Conservation (phyloP, 441 rosid species). For the Viola pubescens region DNA sequence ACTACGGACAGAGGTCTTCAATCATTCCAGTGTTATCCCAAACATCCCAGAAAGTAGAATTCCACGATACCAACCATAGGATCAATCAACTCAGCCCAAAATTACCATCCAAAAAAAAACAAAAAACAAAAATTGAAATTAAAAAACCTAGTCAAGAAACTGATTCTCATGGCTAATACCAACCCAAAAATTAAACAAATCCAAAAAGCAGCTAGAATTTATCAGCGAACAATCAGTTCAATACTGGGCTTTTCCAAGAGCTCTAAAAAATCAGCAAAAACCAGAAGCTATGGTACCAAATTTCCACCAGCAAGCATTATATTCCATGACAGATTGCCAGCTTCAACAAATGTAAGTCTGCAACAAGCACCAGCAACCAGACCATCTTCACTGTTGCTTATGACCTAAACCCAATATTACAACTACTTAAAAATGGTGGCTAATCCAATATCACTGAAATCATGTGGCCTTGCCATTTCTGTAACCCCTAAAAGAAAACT, state of each 20-base stretch:
- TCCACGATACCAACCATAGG: background rate
- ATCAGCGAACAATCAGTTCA: constrained; percentile 15
- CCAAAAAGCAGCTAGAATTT: constrained; percentile 12
- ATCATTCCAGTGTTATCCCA: background rate
- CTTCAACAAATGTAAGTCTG: constrained; percentile 8
- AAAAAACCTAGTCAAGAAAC: constrained; percentile 3
- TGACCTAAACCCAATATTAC: constrained; percentile 4
- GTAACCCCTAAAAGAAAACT: constrained; percentile 6
- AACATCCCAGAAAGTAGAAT: background rate
- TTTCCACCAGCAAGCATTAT: constrained; percentile 12
- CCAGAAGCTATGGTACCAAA: constrained; percentile 1
- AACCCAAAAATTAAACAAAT: constrained; percentile 10
- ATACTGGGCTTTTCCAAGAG: constrained; percentile 11
- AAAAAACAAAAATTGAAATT: background rate
- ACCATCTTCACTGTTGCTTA: constrained; percentile 6
- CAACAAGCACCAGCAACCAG: constrained; percentile 7
- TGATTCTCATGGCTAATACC: background rate
- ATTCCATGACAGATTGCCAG: constrained; percentile 6
- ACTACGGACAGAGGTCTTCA: constrained; percentile 3
- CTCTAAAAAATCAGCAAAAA: constrained; percentile 8
- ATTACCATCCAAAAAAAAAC: constrained; percentile 3
- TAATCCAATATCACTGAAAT: constrained; percentile 10
- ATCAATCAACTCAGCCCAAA: constrained; percentile 8
- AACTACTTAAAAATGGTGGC: constrained; percentile 8
- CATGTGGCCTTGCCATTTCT: constrained; percentile 2